Base-by-base conservation (phyloP, 2,329 filamentous ascomycete genomes). In the Diaporthe caulivora region DNA sequence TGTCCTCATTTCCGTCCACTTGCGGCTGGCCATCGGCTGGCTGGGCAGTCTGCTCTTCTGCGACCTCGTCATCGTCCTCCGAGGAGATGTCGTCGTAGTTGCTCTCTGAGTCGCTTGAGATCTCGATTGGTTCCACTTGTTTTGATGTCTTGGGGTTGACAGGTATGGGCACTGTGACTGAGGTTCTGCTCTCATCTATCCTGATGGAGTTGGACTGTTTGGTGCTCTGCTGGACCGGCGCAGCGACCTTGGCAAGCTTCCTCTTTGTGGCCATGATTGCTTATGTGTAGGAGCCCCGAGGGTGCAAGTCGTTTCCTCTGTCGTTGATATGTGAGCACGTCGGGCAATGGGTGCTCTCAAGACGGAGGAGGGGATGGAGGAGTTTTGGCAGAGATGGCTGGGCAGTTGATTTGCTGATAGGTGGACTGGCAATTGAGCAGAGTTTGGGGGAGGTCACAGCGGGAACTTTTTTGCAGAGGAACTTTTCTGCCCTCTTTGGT, bases 171-270 rank as follows among this genome's bases (percentile, higher is more conserved):
- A 70, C 49, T n/a, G 87, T 85, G 34, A 92, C 88, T 40, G 88
- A 83, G 18, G 90, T 85, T 77, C 84, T 87, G n/a, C 87, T 86
- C 79, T 92, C 90, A 80, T 92, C 88, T 74, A 92, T 86, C 72
- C 83, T 86, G 54, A 84, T 81, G 79, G 87, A 90, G 60, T 84
- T 82, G 3, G 85, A 78, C 24, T 84, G 80, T 79, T 88, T 90
- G 73, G 89, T 89, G 79, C 84, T 87, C 71, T 86, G 83, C 80
- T 86, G 89, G 74, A 88, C 84, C 0, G 91, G 91, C 74, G 87
- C 83, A 72, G 88, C 89, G 78, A 92, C 84, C 82, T 88, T 88
- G 76, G 86, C 85, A 74, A 88, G 83, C 86, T 91, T 92, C 80
- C 90, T 85, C 82, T 91, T 92, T 57, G 89, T 88, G 75, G 90